These are phyloP conservation scores for Bidens hawaiensis DNA, from an alignment of 140 eudicot genomes.

Conservation along the genomic window DNA sequence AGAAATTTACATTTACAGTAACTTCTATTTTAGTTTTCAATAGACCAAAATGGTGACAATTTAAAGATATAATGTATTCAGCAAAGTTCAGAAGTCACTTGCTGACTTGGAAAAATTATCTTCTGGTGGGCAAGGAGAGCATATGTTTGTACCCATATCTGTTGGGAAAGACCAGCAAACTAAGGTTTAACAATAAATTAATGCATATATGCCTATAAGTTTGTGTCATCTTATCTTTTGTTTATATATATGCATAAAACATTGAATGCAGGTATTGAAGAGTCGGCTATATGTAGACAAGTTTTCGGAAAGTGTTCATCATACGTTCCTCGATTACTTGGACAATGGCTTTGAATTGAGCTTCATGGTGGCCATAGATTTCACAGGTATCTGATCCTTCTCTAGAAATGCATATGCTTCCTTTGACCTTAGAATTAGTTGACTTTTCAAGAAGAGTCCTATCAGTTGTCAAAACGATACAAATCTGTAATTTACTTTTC, in stretches of 20 bases:
- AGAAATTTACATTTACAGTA: conserved; percentile 19
- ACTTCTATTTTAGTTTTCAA: conserved; percentile 8
- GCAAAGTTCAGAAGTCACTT: conserved; percentile 82
- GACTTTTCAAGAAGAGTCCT: not conserved
- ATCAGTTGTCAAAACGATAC: not conserved
- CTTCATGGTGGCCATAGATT: conserved; percentile 97
- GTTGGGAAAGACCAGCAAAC: conserved; percentile 53
- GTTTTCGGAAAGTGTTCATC: conserved; percentile 66
- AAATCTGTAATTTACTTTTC: not conserved
- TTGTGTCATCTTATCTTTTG: not conserved
- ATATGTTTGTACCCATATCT: conserved; percentile 50
- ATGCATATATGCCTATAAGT: not conserved
- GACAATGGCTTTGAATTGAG: conserved; percentile 89
- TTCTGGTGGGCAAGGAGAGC: conserved; percentile 54
- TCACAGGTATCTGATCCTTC: conserved; percentile 58
- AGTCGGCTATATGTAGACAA: conserved; percentile 84
- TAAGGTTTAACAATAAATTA: conserved; percentile 42
- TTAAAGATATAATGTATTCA: conserved; percentile 20
- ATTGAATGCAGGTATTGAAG: conserved; percentile 56
- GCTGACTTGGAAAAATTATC: conserved; percentile 65
- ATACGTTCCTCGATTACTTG: conserved; percentile 92
- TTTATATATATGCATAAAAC: not conserved
- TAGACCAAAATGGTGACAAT: conserved; percentile 8
- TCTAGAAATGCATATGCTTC: conserved; percentile 1
- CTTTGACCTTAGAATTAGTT: not conserved